Evolutionary conservation across 179 eudicot species (phyloP).

Genomic region (Nepenthes alata): DNA sequence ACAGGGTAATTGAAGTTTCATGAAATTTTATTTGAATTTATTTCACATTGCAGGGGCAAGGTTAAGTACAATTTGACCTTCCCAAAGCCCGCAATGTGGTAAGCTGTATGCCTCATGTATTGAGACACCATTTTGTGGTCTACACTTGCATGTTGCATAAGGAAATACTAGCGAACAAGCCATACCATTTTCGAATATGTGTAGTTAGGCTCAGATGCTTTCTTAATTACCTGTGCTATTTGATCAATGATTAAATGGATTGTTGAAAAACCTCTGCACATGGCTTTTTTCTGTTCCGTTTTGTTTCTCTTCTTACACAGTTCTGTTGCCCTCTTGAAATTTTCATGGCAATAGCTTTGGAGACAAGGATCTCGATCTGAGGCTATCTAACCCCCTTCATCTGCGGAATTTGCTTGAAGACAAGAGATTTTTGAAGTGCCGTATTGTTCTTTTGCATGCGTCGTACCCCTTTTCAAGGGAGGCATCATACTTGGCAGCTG

Average conservation of each 20-base stretch:
- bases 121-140: neutral
- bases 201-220: too few relatives aligned
- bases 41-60: too few relatives aligned
- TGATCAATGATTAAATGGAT: neutral
- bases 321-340: slow-evolving; percentile 4
- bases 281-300: neutral
- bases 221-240: too few relatives aligned
- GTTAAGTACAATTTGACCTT: too few relatives aligned
- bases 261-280: neutral
- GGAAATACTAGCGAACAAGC: neutral
- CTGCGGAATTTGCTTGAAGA: slow-evolving; percentile 79
- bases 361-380: slow-evolving; percentile 87
- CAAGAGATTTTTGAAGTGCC: slow-evolving; percentile 55
- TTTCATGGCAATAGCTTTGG: slow-evolving; percentile 48
- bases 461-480: slow-evolving; percentile 96
- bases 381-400: slow-evolving; percentile 86
- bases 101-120: neutral
- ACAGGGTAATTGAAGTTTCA: slow-evolving; percentile 52
- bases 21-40: neutral
- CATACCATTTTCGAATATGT: too few relatives aligned
- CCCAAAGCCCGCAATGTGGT: too few relatives aligned
- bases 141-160: neutral
- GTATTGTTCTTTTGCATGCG: slow-evolving; percentile 82
- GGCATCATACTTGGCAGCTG: slow-evolving; percentile 88
- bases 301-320: neutral